phyloP scores from a whole-genome alignment of 164 flowering plant genomes.

The Tinospora cordifolia region DNA sequence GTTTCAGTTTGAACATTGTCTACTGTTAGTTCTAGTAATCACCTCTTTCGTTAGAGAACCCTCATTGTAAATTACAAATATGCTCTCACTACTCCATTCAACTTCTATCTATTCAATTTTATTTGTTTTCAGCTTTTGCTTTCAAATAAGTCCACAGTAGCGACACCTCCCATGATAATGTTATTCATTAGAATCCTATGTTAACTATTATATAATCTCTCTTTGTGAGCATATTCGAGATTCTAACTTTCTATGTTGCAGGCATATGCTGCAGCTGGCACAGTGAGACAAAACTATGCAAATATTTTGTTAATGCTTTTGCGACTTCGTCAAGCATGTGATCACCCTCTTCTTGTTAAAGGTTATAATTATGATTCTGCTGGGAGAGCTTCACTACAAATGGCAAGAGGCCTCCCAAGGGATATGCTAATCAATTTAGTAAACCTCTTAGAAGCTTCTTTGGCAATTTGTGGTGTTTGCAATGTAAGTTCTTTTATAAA shows the following conservation, averaged over 20 bases:
- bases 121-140: too few relatives aligned
- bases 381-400: slow-evolving; percentile 46
- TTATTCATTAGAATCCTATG: neutral
- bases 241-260: slow-evolving; percentile 25
- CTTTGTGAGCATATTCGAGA: neutral
- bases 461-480: slow-evolving; percentile 58
- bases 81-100: neutral
- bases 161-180: too few relatives aligned
- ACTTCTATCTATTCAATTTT: neutral
- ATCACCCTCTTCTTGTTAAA: slow-evolving; percentile 85
- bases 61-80: too few relatives aligned
- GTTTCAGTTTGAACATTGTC: too few relatives aligned
- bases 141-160: too few relatives aligned
- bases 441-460: slow-evolving; percentile 46
- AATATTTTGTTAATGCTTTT: slow-evolving; percentile 86
- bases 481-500: slow-evolving; percentile 36
- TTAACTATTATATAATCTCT: neutral
- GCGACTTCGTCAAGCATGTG: slow-evolving; percentile 97
- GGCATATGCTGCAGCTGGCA: slow-evolving; percentile 96
- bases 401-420: slow-evolving; percentile 58
- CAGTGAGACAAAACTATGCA: slow-evolving; percentile 85
- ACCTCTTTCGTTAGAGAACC: too few relatives aligned
- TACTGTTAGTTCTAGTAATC: too few relatives aligned
- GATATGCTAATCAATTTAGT: slow-evolving; percentile 45
- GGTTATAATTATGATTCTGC: slow-evolving; percentile 45